Evolutionary conservation across 257 asterid genomes (phyloP).

Genomic region (Ilex asprella): DNA sequence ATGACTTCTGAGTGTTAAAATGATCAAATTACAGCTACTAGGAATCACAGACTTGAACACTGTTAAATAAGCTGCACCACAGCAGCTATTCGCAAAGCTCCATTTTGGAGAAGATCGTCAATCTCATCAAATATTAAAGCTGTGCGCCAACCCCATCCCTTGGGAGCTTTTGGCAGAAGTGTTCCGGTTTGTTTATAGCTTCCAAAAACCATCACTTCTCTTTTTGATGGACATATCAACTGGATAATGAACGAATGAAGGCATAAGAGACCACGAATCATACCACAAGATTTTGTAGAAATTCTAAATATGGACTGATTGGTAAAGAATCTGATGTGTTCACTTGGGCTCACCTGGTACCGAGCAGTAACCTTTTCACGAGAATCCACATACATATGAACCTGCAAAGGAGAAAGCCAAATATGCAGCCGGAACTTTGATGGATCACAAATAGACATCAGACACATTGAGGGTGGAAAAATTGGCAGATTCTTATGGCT

Average conservation of each 20-base stretch:
- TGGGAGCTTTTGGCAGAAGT: conserved; percentile 94
- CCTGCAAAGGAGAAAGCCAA: conserved; percentile 40
- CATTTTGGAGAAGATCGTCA: conserved; percentile 78
- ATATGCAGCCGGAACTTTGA: conserved; percentile 8
- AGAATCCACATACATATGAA: conserved; percentile 69
- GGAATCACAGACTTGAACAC: not conserved
- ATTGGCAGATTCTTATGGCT: too few relatives aligned
- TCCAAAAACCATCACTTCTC: conserved; percentile 98
- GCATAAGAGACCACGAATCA: not conserved
- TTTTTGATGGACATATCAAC: conserved; percentile 94
- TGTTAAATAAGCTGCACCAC: conserved; percentile 80
- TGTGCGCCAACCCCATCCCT: conserved; percentile 99
- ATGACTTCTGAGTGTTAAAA: too few relatives aligned
- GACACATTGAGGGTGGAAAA: too few relatives aligned
- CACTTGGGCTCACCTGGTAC: conserved; percentile 60
- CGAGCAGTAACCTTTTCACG: conserved; percentile 96
- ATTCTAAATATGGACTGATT: not conserved
- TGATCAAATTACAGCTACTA: too few relatives aligned
- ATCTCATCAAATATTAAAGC: conserved; percentile 84
- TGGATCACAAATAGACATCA: not conserved
- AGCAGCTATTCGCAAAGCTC: conserved; percentile 78
- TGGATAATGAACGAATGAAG: conserved; percentile 20
- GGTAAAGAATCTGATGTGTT: not conserved
- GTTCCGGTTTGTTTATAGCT: conserved; percentile 90
- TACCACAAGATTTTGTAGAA: not conserved